Evolutionary conservation across 2,329 filamentous ascomycete genomes (phyloP).

Genomic region (Cercospora sp.): DNA sequence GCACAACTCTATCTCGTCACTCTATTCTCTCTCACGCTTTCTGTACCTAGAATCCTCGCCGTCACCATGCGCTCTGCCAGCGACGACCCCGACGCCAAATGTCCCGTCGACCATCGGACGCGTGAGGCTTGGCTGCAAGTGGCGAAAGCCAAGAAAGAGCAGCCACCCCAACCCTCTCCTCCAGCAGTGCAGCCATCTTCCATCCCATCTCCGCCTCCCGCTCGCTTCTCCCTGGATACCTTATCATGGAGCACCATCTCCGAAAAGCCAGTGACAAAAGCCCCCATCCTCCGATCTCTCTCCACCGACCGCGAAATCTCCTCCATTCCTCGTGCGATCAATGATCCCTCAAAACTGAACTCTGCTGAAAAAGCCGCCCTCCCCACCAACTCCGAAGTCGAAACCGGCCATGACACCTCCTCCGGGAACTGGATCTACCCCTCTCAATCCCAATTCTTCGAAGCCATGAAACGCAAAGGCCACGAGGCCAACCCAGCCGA

Average conservation of each 20-base stretch:
- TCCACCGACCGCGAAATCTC: slow-evolving; percentile 72
- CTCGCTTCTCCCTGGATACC: slow-evolving; percentile 39
- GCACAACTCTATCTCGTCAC: neutral
- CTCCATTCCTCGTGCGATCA: slow-evolving; percentile 62
- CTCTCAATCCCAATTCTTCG: slow-evolving; percentile 96
- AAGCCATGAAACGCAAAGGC: slow-evolving; percentile 90
- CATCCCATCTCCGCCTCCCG: slow-evolving; percentile 20
- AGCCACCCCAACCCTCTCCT: slow-evolving; percentile 4
- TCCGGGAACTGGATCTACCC: slow-evolving; percentile 97
- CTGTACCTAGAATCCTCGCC: too few species aligned
- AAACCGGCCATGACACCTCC: slow-evolving; percentile 67
- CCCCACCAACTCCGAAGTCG: slow-evolving; percentile 71
- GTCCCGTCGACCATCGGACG: slow-evolving; percentile 88
- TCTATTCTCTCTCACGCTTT: neutral
- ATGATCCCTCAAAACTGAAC: slow-evolving; percentile 35
- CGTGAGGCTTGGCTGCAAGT: slow-evolving; percentile 83
- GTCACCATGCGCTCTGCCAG: slow-evolving; percentile 33
- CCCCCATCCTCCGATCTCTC: slow-evolving; percentile 47
- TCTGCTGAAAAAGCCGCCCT: slow-evolving; percentile 38
- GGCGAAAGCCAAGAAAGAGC: slow-evolving; percentile 51
- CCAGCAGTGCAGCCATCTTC: slow-evolving; percentile 27
- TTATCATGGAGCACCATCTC: slow-evolving; percentile 33
- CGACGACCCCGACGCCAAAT: slow-evolving; percentile 53
- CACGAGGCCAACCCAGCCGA: slow-evolving; percentile 70
- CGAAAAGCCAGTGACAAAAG: slow-evolving; percentile 34